Conservation (phyloP, 345 rosid species). For the Salix exigua region DNA sequence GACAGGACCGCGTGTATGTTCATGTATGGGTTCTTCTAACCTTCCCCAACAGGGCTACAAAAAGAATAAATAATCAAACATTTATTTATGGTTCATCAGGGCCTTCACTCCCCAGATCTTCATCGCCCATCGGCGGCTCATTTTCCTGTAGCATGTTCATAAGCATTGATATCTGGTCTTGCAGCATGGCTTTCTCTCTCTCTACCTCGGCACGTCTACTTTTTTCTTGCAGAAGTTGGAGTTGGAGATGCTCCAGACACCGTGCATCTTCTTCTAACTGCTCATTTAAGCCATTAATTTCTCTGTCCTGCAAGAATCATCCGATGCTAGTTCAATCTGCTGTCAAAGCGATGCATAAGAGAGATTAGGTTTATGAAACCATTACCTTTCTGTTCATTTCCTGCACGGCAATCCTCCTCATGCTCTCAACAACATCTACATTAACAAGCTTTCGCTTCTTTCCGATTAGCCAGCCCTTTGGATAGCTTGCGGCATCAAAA, state of each 20-base stretch:
- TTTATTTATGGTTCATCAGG: slow-evolving; percentile 41
- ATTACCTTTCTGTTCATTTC: slow-evolving; percentile 94
- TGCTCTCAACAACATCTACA: slow-evolving; percentile 93
- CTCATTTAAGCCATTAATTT: slow-evolving; percentile 81
- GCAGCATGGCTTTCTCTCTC: slow-evolving; percentile 73
- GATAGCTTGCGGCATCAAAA: slow-evolving; percentile 73
- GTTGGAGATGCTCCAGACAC: slow-evolving; percentile 76
- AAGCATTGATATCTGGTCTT: slow-evolving; percentile 77
- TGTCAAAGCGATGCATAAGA: neutral
- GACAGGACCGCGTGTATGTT: neutral
- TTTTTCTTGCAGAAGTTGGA: slow-evolving; percentile 75
- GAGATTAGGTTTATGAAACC: neutral
- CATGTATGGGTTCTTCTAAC: slow-evolving; percentile 6
- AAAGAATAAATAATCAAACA: slow-evolving; percentile 19
- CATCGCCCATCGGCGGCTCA: slow-evolving; percentile 38
- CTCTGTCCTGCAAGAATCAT: slow-evolving; percentile 61
- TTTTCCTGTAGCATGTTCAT: slow-evolving; percentile 75
- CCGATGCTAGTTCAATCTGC: neutral
- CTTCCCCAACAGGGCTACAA: slow-evolving; percentile 31
- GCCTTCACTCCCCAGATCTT: slow-evolving; percentile 31
- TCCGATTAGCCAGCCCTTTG: slow-evolving; percentile 90
- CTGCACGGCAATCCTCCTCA: slow-evolving; percentile 92
- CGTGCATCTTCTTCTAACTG: slow-evolving; percentile 85
- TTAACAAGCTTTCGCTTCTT: slow-evolving; percentile 91
- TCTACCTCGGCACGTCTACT: slow-evolving; percentile 73